Evolutionary conservation across 805 yeast species (phyloP).

Genomic region (Sugiyamaella boreocaroliniensis): DNA sequence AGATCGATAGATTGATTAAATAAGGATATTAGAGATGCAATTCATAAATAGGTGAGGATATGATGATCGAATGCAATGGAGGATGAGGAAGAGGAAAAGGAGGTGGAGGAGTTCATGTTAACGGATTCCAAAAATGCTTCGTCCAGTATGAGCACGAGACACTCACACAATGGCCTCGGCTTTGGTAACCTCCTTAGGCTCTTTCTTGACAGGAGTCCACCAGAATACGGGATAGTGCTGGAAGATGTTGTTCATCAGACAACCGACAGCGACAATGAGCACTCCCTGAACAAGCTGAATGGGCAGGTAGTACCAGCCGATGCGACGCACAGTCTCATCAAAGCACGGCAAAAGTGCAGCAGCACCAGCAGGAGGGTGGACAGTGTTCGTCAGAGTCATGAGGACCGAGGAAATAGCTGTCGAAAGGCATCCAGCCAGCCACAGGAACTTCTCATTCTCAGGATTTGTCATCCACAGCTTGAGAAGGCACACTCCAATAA

Average conservation of each 20-base stretch:
- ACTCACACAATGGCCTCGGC: neutral
- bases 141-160: too few species aligned
- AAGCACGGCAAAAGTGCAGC: constrained; percentile 53
- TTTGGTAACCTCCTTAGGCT: neutral
- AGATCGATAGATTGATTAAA: too few species aligned
- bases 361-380: constrained; percentile 72
- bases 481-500: constrained; percentile 48
- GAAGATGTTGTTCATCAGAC: constrained; percentile 47
- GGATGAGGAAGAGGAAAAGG: too few species aligned
- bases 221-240: constrained; percentile 52
- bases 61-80: too few species aligned
- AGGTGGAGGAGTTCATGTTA: too few species aligned
- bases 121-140: too few species aligned
- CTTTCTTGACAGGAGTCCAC: constrained; percentile 41
- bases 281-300: constrained; percentile 45
- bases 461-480: constrained; percentile 46
- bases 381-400: constrained; percentile 49
- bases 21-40: too few species aligned
- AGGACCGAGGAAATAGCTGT: constrained; percentile 48
- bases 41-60: too few species aligned
- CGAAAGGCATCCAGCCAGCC: constrained; percentile 53
- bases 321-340: constrained; percentile 38
- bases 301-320: constrained; percentile 66
- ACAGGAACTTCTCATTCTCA: constrained; percentile 42
- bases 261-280: constrained; percentile 44